Base-by-base conservation (phyloP, 768 basidiomycete species). In the Kwoniella dejecticola region DNA sequence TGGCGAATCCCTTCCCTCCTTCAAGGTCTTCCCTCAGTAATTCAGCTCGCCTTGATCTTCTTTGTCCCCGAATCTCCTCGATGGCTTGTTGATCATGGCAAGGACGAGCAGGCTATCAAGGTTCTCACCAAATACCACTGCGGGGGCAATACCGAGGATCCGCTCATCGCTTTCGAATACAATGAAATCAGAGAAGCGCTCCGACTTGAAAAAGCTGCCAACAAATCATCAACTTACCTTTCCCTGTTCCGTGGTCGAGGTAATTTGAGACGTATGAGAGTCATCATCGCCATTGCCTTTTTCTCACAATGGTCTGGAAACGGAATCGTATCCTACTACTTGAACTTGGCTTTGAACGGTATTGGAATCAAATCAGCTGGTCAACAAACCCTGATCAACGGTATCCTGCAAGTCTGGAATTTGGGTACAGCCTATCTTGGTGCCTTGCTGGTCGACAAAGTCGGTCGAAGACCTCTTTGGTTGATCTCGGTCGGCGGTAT, bases 11-110 rank as follows among this genome's bases (percentile, higher is more conserved):
- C 76, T 31, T 72, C 74, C 6, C 38, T 75, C 24, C 56, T 77
- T 17, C 74, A 75, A 36, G 70, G 66, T 59, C 31, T 71, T 27
- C 75, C 77, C 1, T 70, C 75, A 4, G 17, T 69, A 21, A 17
- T 78, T 24, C 72, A 74, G 29, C 21, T 72, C 70, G 24, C 57
- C 60, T 60, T 72, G 29, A 64, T 75, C 58, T 57, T 69, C 44
- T 59, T 76, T 23, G 76, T 93, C 57, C 91, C 91, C 45, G 92
- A 95, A 78, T 90, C 88, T 0, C 92, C 72, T 21, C 63, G 69
- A 48, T 75, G 73, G 73, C 65, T 72, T 30, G 49, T 75, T 55
- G 63, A 66, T 56, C 58, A 72, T 15, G 73, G 73, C 17, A 83
- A 83, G 58, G 85, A 89, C 17, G 59, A 71, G 54, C 61, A 68